Percentiles rank a stretch among this genome's conserved stretches.
These are phyloP conservation scores for Aspergillus eucalypticola DNA, from an alignment of 2,329 filamentous ascomycete species.

Conservation along the genomic window DNA sequence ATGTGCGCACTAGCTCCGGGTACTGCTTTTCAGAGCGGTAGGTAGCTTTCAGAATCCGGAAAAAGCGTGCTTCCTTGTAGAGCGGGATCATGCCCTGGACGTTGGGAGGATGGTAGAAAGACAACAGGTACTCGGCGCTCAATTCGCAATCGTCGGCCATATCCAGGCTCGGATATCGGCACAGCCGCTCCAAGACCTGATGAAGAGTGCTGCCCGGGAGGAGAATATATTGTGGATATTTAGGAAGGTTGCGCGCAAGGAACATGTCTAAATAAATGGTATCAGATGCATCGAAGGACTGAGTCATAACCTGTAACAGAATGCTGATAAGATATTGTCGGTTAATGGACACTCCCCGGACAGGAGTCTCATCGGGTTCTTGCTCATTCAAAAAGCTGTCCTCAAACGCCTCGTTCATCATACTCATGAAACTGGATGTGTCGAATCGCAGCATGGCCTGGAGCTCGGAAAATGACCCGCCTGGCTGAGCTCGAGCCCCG, in stretches of 20 bases:
- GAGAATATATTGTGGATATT: constrained; percentile 93
- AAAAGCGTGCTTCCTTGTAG: constrained; percentile 80
- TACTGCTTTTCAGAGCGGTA: constrained; percentile 81
- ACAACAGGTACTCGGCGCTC: constrained; percentile 93
- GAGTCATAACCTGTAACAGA: constrained; percentile 84
- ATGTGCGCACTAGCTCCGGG: constrained; percentile 72
- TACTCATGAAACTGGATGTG: constrained; percentile 87
- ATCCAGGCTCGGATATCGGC: constrained; percentile 76
- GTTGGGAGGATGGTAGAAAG: constrained; percentile 87
- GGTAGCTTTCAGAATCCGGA: constrained; percentile 85
- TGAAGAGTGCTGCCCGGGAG: constrained; percentile 84
- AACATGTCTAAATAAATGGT: constrained; percentile 99
- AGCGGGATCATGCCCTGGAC: constrained; percentile 72
- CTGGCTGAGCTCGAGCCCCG: constrained; percentile 48
- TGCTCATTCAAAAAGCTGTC: constrained; percentile 86
- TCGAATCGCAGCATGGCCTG: constrained; percentile 84
- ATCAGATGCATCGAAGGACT: constrained; percentile 72
- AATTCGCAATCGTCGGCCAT: constrained; percentile 91
- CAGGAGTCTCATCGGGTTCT: constrained; percentile 62
- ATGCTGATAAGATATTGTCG: constrained; percentile 92
- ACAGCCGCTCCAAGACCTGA: constrained; percentile 77
- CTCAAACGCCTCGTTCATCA: constrained; percentile 95
- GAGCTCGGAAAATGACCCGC: constrained; percentile 83
- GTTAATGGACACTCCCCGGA: constrained; percentile 66
- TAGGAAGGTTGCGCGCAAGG: constrained; percentile 89